A percentile compares a stretch with the other conserved stretches of the same genome.
Evolutionary conservation across 805 yeast genomes (phyloP).

Genomic region (Suhomyces pyralidae): DNA sequence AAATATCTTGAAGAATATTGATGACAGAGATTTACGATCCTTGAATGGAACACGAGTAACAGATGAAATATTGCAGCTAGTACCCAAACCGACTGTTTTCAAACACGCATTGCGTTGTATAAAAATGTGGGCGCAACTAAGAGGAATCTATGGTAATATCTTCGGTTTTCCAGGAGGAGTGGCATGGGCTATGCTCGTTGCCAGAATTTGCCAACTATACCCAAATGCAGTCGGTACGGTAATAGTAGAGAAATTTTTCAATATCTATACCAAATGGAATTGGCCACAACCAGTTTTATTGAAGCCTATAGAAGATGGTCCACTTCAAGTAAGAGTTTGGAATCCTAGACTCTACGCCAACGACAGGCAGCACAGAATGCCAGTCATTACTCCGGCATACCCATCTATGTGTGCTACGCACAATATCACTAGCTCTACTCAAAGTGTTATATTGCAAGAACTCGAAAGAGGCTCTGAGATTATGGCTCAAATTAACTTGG

Average conservation of each 20-base stretch:
- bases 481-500: conserved; percentile 41
- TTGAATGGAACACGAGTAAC: conserved; percentile 96
- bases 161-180: conserved; percentile 99
- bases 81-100: conserved; percentile 90
- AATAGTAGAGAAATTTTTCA: conserved; percentile 84
- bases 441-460: conserved; percentile 75
- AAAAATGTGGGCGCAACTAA: conserved; percentile 93
- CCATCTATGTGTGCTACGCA: conserved; percentile 99
- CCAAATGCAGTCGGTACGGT: conserved; percentile 95
- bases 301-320: conserved; percentile 95
- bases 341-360: conserved; percentile 87
- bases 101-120: conserved; percentile 89
- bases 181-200: conserved; percentile 99
- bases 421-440: conserved; percentile 87
- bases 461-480: conserved; percentile 57
- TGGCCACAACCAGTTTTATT: conserved; percentile 98
- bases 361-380: conserved; percentile 92
- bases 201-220: conserved; percentile 91
- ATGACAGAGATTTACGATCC: conserved; percentile 86
- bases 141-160: conserved; percentile 91
- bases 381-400: conserved; percentile 96
- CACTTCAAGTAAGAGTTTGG: conserved; percentile 94
- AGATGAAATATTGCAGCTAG: conserved; percentile 84
- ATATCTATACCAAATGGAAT: conserved; percentile 82
- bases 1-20: conserved; percentile 78